phyloP scores from a whole-genome alignment of 202 grass and related monocot species.

The Setaria italica region DNA sequence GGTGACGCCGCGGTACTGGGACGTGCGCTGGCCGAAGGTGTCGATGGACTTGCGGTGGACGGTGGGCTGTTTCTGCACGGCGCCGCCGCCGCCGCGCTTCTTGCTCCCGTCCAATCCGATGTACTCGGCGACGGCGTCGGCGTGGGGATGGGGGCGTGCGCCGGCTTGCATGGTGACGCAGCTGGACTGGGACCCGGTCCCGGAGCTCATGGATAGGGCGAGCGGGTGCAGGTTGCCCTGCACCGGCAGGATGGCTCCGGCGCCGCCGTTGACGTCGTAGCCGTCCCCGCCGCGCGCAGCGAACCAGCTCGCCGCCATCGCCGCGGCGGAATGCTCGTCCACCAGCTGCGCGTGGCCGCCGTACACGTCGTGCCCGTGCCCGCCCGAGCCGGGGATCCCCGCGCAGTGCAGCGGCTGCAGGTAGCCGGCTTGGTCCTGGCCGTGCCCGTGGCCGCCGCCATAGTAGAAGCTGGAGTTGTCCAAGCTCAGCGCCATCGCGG shows the following conservation, averaged over 20 bases:
- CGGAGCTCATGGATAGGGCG: conserved; percentile 88
- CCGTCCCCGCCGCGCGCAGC: not conserved
- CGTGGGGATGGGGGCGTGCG: conserved; percentile 23
- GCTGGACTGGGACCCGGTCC: conserved; percentile 74
- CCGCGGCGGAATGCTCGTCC: conserved; percentile 42
- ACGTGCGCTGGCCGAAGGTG: conserved; percentile 98
- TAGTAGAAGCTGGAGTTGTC: conserved; percentile 88
- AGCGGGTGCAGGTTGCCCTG: conserved; percentile 60
- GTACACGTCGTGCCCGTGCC: conserved; percentile 61
- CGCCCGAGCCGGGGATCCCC: conserved; percentile 20
- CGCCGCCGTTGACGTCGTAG: not conserved
- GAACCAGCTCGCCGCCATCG: conserved; percentile 47
- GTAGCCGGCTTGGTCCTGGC: conserved; percentile 10
- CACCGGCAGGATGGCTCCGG: conserved; percentile 12
- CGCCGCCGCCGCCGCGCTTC: conserved; percentile 62
- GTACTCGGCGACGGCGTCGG: conserved; percentile 47
- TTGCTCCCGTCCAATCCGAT: conserved; percentile 61
- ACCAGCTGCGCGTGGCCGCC: conserved; percentile 41
- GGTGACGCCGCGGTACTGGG: conserved; percentile 93
- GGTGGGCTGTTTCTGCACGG: conserved; percentile 64
- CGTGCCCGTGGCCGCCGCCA: conserved; percentile 42
- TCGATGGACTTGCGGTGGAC: conserved; percentile 97
- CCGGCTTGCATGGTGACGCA: conserved; percentile 67
- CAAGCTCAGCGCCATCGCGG: conserved; percentile 82
- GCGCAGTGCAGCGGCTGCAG: conserved; percentile 29